These are phyloP conservation scores for Tinospora cordifolia DNA, from an alignment of 164 flowering plant genomes.

Conservation along the genomic window DNA sequence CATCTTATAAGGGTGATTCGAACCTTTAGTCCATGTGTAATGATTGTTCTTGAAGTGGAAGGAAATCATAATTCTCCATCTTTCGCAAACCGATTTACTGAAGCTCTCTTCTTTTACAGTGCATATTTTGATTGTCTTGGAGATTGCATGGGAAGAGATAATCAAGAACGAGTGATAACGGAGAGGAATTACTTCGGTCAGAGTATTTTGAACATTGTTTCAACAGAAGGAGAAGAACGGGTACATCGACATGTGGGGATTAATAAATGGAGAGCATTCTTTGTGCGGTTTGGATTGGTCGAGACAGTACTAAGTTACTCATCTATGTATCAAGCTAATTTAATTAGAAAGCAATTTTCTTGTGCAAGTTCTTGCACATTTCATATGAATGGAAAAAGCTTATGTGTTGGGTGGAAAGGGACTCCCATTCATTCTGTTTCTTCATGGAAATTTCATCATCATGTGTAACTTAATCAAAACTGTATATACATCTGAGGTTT, in stretches of 20 bases:
- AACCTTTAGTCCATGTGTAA: constrained; percentile 35
- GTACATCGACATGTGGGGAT: constrained; percentile 31
- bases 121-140: constrained; percentile 42
- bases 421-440: constrained; percentile 41
- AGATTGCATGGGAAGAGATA: constrained; percentile 29
- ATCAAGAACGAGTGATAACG: constrained; percentile 18
- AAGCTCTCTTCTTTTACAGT: constrained; percentile 45
- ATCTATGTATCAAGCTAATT: constrained; percentile 36
- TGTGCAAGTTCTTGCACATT: constrained; percentile 35
- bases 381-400: constrained; percentile 32
- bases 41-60: constrained; percentile 45
- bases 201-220: constrained; percentile 40
- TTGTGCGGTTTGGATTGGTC: constrained; percentile 40
- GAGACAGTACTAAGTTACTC: constrained; percentile 39
- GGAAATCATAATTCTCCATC: constrained; percentile 40
- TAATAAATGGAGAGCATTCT: constrained; percentile 45
- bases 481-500: not conserved
- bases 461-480: constrained; percentile 15
- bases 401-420: constrained; percentile 53
- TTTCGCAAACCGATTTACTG: constrained; percentile 41
- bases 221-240: constrained; percentile 46
- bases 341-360: constrained; percentile 26
- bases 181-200: constrained; percentile 26
- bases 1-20: constrained; percentile 34
- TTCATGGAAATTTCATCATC: constrained; percentile 32